Base-by-base conservation (phyloP, 2,329 filamentous ascomycete genomes). In the Aspergillus pseudoterreus region DNA sequence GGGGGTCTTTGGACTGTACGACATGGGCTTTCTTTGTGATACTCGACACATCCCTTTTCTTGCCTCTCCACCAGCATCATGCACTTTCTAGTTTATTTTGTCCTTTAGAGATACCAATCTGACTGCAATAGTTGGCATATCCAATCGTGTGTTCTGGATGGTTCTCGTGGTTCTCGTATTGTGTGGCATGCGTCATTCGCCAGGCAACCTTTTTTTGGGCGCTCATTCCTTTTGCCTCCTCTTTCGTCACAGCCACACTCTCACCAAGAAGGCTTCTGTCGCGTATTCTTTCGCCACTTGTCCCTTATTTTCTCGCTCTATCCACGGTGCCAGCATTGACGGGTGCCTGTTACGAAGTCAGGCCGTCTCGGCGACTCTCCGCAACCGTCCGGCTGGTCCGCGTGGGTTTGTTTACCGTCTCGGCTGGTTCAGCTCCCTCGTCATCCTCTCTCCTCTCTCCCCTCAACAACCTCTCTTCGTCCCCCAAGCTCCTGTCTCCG, bases 151-250 rank as follows among this genome's bases (percentile, higher is more conserved):
- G 22, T 22, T 22, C 22, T 22, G 22, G 22, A 22, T 22, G 22
- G 27, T 48, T 42, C n/a, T 17, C 17, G 38, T n/a, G 30, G 8
- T 12, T 45, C 45, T 44, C 38, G 43, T 44, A 42, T 45, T 47
- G 30, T 22, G 24, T 22, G 24, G 39, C 48, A 44, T 38, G 42
- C 45, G 39, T 48, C 55, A 47, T 57, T 57, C 47, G 35, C 41
- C 51, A 57, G 55, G 57, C 56, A 58, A 27, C 57, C 45, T 43
- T 54, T 47, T 59, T 57, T 43, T 43, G 51, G 51, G 51, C 43
- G 30, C 54, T 50, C 30, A 46, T 55, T 33, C 32, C 32, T 42
- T 32, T 42, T 48, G 41, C 14, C 17, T 14, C 39, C n/a, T 19
- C 10, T 6, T 32, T 30, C 19, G 17, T 8, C 22, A 35, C 39